Evolutionary conservation across 2,329 filamentous ascomycete species (phyloP).

Genomic region (Pyrenochaeta sp.): DNA sequence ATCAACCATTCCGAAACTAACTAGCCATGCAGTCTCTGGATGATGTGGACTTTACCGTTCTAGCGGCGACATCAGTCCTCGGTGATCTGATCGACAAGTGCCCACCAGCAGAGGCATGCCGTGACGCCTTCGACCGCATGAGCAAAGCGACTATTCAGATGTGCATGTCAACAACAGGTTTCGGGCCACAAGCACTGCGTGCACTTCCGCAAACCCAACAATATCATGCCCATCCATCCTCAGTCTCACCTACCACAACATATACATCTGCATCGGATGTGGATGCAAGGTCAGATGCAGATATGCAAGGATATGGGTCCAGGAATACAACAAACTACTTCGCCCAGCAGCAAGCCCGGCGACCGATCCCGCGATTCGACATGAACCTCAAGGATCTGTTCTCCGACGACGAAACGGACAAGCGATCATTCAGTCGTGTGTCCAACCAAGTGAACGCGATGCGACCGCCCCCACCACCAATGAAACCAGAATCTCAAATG

Average conservation of each 20-base stretch:
- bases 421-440: constrained; percentile 47
- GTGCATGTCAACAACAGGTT: constrained; percentile 86
- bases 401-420: constrained; percentile 49
- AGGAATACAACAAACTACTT: constrained; percentile 25
- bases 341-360: constrained; percentile 33
- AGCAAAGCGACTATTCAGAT: constrained; percentile 95
- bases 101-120: constrained; percentile 90
- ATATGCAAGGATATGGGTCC: constrained; percentile 37
- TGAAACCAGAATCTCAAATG: constrained; percentile 34
- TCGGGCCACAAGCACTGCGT: constrained; percentile 61
- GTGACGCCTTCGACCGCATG: constrained; percentile 93
- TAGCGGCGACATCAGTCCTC: constrained; percentile 91
- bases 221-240: constrained; percentile 22
- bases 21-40: constrained; percentile 71
- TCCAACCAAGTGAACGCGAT: constrained; percentile 45
- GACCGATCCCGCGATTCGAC: constrained; percentile 64
- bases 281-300: constrained; percentile 44
- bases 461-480: constrained; percentile 38
- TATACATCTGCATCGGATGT: constrained; percentile 38
- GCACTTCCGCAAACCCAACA: constrained; percentile 27
- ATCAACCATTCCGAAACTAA: constrained; percentile 16
- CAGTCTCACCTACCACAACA: constrained; percentile 31
- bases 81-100: constrained; percentile 93
- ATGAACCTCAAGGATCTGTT: constrained; percentile 51
- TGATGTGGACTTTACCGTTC: constrained; percentile 95